A percentile compares a stretch with the other conserved stretches of the same genome.
phyloP scores from a whole-genome alignment of 176 grass and related monocot genomes.

The Musa itinerans region DNA sequence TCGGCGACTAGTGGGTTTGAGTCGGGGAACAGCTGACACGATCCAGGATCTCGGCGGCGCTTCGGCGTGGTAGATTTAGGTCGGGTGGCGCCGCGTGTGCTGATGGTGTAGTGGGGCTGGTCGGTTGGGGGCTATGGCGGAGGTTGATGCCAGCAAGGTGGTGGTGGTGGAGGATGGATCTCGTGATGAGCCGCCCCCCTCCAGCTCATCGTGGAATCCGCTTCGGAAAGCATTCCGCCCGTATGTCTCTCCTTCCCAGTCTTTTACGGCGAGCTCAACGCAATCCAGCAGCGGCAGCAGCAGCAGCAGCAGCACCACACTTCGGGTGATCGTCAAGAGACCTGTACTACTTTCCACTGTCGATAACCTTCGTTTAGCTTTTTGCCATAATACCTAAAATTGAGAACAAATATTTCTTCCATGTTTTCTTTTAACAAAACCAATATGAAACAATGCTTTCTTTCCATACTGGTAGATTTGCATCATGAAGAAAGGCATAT shows the following conservation, averaged over 20 bases:
- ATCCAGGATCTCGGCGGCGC: background rate
- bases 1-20: background rate
- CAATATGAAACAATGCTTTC: too few relatives aligned
- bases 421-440: too few relatives aligned
- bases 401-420: background rate
- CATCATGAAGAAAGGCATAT: background rate
- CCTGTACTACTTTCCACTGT: background rate
- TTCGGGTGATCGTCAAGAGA: conserved; percentile 1
- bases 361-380: background rate
- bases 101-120: conserved; percentile 1
- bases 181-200: background rate
- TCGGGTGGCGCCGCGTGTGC: background rate
- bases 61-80: background rate
- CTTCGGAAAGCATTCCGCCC: background rate
- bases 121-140: conserved; percentile 1
- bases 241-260: background rate
- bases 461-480: background rate
- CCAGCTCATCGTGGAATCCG: background rate
- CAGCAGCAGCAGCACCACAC: background rate
- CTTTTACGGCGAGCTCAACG: background rate
- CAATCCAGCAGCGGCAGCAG: background rate
- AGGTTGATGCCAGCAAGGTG: conserved; percentile 16
- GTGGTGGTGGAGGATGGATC: background rate
- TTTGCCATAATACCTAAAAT: background rate
- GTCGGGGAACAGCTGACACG: background rate